Conservation (phyloP, 2,329 filamentous ascomycete species). For the Huntiella decipiens region DNA sequence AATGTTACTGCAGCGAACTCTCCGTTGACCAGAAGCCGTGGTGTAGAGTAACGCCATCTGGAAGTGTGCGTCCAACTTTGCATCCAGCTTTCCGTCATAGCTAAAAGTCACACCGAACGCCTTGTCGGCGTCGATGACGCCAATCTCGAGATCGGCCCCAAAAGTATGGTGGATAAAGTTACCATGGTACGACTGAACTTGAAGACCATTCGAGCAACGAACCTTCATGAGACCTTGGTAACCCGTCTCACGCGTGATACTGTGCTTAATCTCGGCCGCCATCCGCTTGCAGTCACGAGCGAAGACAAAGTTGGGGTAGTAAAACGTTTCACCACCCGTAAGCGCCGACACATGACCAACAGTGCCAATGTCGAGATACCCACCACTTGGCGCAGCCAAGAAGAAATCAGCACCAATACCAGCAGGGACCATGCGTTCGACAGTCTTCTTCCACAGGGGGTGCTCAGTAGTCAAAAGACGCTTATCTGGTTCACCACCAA, state of each 20-base stretch:
- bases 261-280: slow-evolving; percentile 67
- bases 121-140: slow-evolving; percentile 82
- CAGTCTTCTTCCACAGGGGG: slow-evolving; percentile 66
- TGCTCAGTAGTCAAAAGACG: slow-evolving; percentile 85
- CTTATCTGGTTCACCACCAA: slow-evolving; percentile 75
- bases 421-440: slow-evolving; percentile 69
- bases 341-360: slow-evolving; percentile 72
- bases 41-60: slow-evolving; percentile 91
- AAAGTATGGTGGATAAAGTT: slow-evolving; percentile 95
- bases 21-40: slow-evolving; percentile 68
- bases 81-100: slow-evolving; percentile 94
- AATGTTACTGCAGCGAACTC: slow-evolving; percentile 82
- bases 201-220: slow-evolving; percentile 86
- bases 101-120: slow-evolving; percentile 78
- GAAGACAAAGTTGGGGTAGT: slow-evolving; percentile 89
- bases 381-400: slow-evolving; percentile 72
- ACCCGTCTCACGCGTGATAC: slow-evolving; percentile 74
- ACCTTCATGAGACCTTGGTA: slow-evolving; percentile 98
- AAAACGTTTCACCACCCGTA: slow-evolving; percentile 90
- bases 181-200: slow-evolving; percentile 84
- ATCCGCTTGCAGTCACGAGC: slow-evolving; percentile 72
- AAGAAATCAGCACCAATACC: slow-evolving; percentile 91
- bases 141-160: slow-evolving; percentile 85
- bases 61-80: slow-evolving; percentile 93
- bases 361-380: slow-evolving; percentile 83